These are phyloP conservation scores for Sextonia rubra DNA, from an alignment of 164 flowering plant genomes.

Conservation along the genomic window DNA sequence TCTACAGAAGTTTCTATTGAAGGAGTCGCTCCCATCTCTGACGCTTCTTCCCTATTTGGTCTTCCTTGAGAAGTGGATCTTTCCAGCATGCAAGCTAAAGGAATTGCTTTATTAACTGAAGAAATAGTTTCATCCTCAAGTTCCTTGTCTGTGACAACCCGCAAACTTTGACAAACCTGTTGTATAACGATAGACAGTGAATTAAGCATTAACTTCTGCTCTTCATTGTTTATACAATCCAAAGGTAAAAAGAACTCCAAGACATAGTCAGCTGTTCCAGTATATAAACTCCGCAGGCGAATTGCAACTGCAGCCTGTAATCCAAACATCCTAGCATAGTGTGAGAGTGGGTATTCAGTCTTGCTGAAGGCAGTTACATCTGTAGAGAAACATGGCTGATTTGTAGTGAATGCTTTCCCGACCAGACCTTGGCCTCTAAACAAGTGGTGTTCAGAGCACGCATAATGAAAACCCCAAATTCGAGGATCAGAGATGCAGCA, in stretches of 20 bases:
- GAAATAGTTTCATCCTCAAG: constrained; percentile 34
- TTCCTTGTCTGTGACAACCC: constrained; percentile 52
- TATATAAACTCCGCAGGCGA: constrained; percentile 44
- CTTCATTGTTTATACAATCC: constrained; percentile 23
- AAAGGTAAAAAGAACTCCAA: constrained; percentile 49
- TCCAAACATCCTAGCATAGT: constrained; percentile 69
- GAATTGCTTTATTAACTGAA: constrained; percentile 20
- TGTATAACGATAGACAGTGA: constrained; percentile 44
- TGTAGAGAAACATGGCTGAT: constrained; percentile 67
- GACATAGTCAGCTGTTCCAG: constrained; percentile 50
- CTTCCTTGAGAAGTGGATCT: constrained; percentile 3
- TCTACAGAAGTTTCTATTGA: constrained; percentile 21
- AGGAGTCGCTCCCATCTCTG: neutral
- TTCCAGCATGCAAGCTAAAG: constrained; percentile 18
- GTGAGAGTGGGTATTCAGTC: constrained; percentile 80
- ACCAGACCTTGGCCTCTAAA: constrained; percentile 76
- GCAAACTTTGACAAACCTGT: constrained; percentile 41
- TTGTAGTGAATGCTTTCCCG: constrained; percentile 67
- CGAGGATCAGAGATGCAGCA: constrained; percentile 50
- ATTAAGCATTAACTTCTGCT: constrained; percentile 36
- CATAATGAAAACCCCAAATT: constrained; percentile 63
- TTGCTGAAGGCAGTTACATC: constrained; percentile 54
- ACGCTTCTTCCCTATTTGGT: constrained; percentile 16
- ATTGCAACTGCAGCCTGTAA: constrained; percentile 66
- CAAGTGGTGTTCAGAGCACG: constrained; percentile 86